Conservation (phyloP, 345 rosid genomes). For the Syzygium oleosum region DNA sequence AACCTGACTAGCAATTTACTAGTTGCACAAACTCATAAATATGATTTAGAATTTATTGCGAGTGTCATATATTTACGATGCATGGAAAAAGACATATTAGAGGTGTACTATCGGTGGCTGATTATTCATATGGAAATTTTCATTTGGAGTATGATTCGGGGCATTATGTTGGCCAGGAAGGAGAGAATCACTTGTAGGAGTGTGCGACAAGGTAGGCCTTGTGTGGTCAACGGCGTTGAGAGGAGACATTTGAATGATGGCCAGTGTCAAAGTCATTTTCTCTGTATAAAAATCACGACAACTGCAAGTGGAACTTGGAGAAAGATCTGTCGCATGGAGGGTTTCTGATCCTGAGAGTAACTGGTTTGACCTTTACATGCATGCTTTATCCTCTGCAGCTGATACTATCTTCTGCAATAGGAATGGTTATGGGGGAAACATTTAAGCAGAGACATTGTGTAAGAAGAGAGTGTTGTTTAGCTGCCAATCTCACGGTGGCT, state of each 20-base stretch:
- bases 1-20: neutral
- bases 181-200: neutral
- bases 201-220: neutral
- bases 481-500: conserved; percentile 20
- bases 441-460: neutral
- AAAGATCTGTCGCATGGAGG: too few species aligned
- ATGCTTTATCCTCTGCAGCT: neutral
- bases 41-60: neutral
- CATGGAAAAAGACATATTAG: too few species aligned
- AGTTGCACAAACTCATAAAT: neutral
- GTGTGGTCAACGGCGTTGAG: neutral
- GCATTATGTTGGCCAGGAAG: neutral
- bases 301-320: neutral
- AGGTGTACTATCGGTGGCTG: neutral
- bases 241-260: neutral
- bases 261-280: neutral
- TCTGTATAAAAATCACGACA: neutral
- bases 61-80: neutral
- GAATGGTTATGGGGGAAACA: neutral
- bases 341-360: too few species aligned
- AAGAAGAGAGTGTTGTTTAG: neutral
- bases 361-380: too few species aligned
- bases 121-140: neutral
- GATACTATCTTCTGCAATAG: neutral
- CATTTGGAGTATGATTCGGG: neutral